phyloP scores from a whole-genome alignment of 495 filamentous ascomycete genomes.

The Penicillium mononematosum region DNA sequence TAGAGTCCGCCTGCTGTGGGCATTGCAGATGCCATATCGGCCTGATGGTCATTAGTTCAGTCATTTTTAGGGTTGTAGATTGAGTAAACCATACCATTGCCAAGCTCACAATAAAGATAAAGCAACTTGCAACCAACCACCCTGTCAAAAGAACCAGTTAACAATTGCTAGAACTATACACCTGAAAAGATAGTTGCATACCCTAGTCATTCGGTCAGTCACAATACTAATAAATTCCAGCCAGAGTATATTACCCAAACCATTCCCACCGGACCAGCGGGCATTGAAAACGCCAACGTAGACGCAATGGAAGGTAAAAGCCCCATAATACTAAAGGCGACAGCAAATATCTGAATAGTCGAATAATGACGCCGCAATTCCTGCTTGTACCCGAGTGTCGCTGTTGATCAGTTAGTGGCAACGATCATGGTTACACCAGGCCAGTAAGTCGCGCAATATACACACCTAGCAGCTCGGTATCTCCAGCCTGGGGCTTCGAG shows the following conservation, averaged over 20 bases:
- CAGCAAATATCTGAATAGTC: slow-evolving; percentile 65
- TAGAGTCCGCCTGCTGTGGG: slow-evolving; percentile 68
- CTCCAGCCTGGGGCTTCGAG: slow-evolving; percentile 22
- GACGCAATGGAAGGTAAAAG: slow-evolving; percentile 68
- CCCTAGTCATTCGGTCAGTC: slow-evolving; percentile 23
- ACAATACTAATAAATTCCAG: slow-evolving; percentile 6
- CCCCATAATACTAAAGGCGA: slow-evolving; percentile 73
- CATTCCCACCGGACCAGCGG: slow-evolving; percentile 67
- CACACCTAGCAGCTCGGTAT: slow-evolving; percentile 37
- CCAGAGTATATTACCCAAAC: slow-evolving; percentile 52
- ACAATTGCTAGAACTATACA: background rate
- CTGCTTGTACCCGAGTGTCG: slow-evolving; percentile 64
- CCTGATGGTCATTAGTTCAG: slow-evolving; percentile 30
- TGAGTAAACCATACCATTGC: slow-evolving; percentile 51
- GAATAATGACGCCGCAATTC: slow-evolving; percentile 66
- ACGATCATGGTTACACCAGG: background rate
- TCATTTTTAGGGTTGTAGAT: background rate
- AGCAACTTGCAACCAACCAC: slow-evolving; percentile 60
- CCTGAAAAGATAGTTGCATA: slow-evolving; percentile 13
- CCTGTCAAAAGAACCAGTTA: slow-evolving; percentile 35
- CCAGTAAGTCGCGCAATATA: background rate
- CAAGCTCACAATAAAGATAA: slow-evolving; percentile 65
- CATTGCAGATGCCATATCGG: slow-evolving; percentile 67
- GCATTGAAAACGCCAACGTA: slow-evolving; percentile 63
- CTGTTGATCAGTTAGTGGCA: slow-evolving; percentile 14